Evolutionary conservation across 768 basidiomycete species (phyloP), one percentile per base, ranked within the genome.

Genomic region (Suillus plorans): DNA sequence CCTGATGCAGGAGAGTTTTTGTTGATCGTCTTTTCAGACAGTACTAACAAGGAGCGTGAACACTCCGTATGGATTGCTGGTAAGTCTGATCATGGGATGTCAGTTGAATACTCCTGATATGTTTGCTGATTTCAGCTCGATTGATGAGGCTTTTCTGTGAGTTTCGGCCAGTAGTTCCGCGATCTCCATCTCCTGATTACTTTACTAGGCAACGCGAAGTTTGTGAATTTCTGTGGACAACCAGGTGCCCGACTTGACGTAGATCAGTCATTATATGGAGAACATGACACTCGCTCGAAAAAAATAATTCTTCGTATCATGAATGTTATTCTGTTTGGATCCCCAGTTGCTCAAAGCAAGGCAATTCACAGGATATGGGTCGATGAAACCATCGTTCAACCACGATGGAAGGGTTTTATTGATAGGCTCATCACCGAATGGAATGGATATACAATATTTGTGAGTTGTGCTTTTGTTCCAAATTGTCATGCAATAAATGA

Each of bases 371-470:
- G 70, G 20, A 79, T 83, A 50, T 85, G 77, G 78, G 77, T 82
- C 3, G 85, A 86, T 70, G 69, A 72, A 1, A 74, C 79, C 12
- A 75, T 83, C 62, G 75, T 78, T 49, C 66, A 74, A 14, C 69
- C 70, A 4, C 68, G 73, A 5, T 86, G 83, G 83, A 68, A 70
- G 5, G 69, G 75, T 5, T 80, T 81, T 57, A 77, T 85, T 31
- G 56, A 60, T 9, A 79, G 78, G 25, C 72, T 84, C 31, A 79
- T 75, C 28, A 72, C 74, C 7, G 82, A 86, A 68, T 84, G 82
- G 84, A 73, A 79, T 63, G 79, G 80, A 49, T 80, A 83, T 53
- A 80, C 80, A 34, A 79, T 83, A 42, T 82, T 80, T 63, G 86
- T 86, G 53, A 45, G 82, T 68, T 36, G 18, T 20, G 1, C 44